Conservation (phyloP, 805 yeast genomes). For the Wickerhamiella occidentalis region DNA sequence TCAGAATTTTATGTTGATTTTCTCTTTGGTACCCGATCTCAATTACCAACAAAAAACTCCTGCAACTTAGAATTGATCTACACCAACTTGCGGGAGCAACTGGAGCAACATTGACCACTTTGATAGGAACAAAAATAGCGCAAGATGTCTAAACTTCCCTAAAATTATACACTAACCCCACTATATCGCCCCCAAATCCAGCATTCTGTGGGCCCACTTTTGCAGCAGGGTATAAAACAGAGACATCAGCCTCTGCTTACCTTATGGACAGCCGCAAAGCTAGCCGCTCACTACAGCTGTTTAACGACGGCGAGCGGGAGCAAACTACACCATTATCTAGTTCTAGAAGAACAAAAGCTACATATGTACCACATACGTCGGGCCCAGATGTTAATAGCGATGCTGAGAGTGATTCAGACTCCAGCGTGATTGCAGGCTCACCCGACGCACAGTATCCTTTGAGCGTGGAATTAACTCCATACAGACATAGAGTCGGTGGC, state of each 20-base stretch:
- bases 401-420: constrained; percentile 18
- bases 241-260: constrained; percentile 3
- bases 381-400: constrained; percentile 14
- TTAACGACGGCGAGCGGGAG: constrained; percentile 23
- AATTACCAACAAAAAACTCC: too few species aligned
- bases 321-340: constrained; percentile 18
- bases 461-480: constrained; percentile 83
- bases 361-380: constrained; percentile 22
- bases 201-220: too few species aligned
- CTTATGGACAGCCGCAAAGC: constrained; percentile 27
- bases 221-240: background rate
- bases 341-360: constrained; percentile 16
- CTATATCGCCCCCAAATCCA: too few species aligned
- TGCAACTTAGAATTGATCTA: too few species aligned
- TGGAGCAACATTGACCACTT: too few species aligned
- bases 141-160: too few species aligned
- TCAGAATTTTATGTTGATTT: too few species aligned
- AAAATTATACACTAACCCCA: too few species aligned
- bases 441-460: constrained; percentile 29
- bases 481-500: constrained; percentile 92
- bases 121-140: too few species aligned
- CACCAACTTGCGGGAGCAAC: too few species aligned
- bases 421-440: constrained; percentile 5
- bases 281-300: constrained; percentile 30
- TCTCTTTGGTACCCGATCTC: too few species aligned